Conservation (phyloP, 1,139 yeast species). For the Hanseniaspora sp. region DNA sequence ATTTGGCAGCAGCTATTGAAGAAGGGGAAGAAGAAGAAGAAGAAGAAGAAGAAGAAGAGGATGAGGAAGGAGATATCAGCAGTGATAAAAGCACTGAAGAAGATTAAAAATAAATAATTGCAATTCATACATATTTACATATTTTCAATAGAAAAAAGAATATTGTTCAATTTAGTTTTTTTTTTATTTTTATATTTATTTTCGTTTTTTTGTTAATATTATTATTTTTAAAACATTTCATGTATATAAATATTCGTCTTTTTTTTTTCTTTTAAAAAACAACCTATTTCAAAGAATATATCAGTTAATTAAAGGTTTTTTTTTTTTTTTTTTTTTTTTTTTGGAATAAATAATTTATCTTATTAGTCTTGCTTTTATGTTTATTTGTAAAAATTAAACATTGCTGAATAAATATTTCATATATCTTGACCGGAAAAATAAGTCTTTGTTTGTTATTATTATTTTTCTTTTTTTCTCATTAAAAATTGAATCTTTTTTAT, state of each 20-base stretch:
- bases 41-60: constrained; percentile 13
- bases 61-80: not conserved
- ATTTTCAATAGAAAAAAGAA: not conserved
- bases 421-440: constrained; percentile 2
- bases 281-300: not conserved
- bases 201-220: too few species aligned
- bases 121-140: not conserved
- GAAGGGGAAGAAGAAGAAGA: constrained; percentile 16
- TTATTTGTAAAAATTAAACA: not conserved
- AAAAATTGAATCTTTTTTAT: constrained; percentile 2
- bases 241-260: not conserved
- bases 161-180: not conserved
- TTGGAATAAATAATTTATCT: not conserved
- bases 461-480: not conserved
- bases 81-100: not conserved
- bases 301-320: not conserved
- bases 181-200: not conserved
- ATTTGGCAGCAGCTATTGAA: constrained; percentile 1
- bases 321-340: not conserved
- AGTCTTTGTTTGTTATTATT: not conserved
- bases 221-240: not conserved
- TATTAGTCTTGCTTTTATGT: not conserved
- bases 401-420: not conserved
- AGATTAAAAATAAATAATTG: not conserved
- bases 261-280: too few species aligned